Base-by-base conservation (phyloP, 768 basidiomycete genomes). In the Fomitopsis pulvina region DNA sequence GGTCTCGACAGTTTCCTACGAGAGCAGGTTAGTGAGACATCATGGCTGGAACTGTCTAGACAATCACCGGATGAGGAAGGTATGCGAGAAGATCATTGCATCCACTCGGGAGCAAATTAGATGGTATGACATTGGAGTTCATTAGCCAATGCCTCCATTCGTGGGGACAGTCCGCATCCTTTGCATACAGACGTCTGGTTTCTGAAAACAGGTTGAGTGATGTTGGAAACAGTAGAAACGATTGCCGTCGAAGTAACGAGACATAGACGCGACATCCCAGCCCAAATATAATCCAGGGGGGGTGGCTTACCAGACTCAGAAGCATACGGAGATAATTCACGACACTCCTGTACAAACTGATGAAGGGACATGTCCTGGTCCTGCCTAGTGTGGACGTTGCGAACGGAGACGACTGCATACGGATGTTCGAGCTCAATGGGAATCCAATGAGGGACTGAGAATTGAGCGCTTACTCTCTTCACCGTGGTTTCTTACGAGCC, bases 101-200 rank as follows among this genome's bases (percentile, higher is more conserved):
- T 10, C 76, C 72, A 39, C 78, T 57, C n/a, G 81, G 80, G 30
- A 81, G 58, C 11, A 89, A 59, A 5, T 58, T 52, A 2, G 67
- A 30, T 0, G 89, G 87, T 30, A 92, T 66, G 26, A 77, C 68
- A 22, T 63, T 60, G 2, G 60, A 60, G 0, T 63, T 57, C 5
- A 71, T 58, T 14, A 92, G 66, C 81, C 85, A 89, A 3, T 77
- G 49, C 20, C 71, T 70, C 87, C 87, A 92, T 57, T 65, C 59
- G 34, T 58, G 26, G 0, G 90, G 90, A 62, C 87, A 91, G 10
- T 76, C 70, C 1, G 76, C 74, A 58, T 92, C 90, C 60, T 92
- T 92, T 20, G 85, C 87, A 57, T 92, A 92, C 8, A 81, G 68
- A 25, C 85, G 70, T 58, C 80, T 76, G 9, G 61, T 57, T 56